Base-by-base conservation (phyloP, 495 filamentous ascomycete species). In the Penicillium paxilli region DNA sequence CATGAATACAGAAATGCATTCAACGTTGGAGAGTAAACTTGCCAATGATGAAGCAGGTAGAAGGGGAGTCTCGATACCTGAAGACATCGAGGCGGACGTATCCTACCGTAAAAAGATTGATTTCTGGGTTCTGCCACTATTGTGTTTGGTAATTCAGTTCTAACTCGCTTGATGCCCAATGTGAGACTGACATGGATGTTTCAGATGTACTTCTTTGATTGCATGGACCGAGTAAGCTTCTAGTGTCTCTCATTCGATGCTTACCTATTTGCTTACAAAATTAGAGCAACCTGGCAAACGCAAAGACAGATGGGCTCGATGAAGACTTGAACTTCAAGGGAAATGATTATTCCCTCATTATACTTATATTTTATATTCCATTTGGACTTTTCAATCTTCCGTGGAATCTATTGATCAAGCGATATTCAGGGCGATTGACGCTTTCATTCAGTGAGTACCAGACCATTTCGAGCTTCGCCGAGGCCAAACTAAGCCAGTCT, bases 331-430 rank as follows among this genome's bases (percentile, higher is more conserved):
- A 76, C 25, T 80, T 90, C 57, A 64, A 74, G 30, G 65, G 72
- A 5, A 81, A 83, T 50, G 80, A 89, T 48, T 90, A 89, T 63
- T 89, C 88, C 51, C 76, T 81, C 19, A 76, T 88, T 6, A 67
- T 89, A 32, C 72, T 78, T n/a, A 80, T 89, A 30, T 89, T 91
- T 71, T 89, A 86, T 63, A 77, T 90, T 17, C 87, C 87, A 11
- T 90, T 88, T 54, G 84, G 87, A n/a, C 59, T 89, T 5, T 84
- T 76, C 44, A 82, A 83, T 24, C 80, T 81, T 73, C 26, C 55
- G 82, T 64, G 85, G 80, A 51, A 84, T 83, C 69, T 65, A 78
- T 19, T 83, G 74, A 52, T 87, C 80, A 77, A 86, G 78, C 65
- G 82, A 61, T 63, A 83, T 76, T 37, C 30, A 70, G 81, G 28